These are phyloP conservation scores for Cucurbita argyrosperma DNA, from an alignment of 306 rosid genomes.

Conservation along the genomic window DNA sequence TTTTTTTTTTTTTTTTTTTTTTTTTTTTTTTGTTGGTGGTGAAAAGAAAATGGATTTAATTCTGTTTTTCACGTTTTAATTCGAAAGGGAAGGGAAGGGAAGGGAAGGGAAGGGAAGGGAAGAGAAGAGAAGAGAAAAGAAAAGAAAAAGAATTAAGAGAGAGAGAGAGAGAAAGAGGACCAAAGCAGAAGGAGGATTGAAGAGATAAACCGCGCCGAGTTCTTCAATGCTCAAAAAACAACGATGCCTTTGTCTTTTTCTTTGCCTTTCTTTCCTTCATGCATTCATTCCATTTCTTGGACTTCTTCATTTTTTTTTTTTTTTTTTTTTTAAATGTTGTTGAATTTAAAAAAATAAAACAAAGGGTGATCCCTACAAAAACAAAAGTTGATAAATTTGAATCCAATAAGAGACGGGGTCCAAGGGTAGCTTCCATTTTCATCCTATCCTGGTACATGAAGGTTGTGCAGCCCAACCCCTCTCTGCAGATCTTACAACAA, in stretches of 20 bases:
- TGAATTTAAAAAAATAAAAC: too few relatives aligned
- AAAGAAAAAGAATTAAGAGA: not conserved
- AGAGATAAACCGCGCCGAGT: not conserved
- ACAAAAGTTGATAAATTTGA: too few relatives aligned
- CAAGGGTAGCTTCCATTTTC: too few relatives aligned
- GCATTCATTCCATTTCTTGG: not conserved
- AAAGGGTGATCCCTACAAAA: too few relatives aligned
- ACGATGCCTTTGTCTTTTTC: not conserved
- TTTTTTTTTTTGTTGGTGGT: not conserved
- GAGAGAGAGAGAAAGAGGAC: not conserved
- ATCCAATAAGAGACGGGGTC: too few relatives aligned
- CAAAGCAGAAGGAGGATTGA: not conserved
- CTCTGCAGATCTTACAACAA: too few relatives aligned
- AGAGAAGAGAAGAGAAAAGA: not conserved
- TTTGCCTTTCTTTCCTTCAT: not conserved
- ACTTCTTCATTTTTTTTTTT: not conserved
- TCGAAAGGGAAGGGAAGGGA: not conserved
- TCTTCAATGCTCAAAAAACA: not conserved
- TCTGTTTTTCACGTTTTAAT: conserved; percentile 6
- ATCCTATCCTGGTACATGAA: too few relatives aligned
- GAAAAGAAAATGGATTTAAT: not conserved
- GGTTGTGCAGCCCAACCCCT: too few relatives aligned
- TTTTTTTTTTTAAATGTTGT: too few relatives aligned
- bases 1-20: not conserved
- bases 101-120: not conserved